phyloP scores from a whole-genome alignment of 768 basidiomycete species.

The Pulveroboletus ravenelii region DNA sequence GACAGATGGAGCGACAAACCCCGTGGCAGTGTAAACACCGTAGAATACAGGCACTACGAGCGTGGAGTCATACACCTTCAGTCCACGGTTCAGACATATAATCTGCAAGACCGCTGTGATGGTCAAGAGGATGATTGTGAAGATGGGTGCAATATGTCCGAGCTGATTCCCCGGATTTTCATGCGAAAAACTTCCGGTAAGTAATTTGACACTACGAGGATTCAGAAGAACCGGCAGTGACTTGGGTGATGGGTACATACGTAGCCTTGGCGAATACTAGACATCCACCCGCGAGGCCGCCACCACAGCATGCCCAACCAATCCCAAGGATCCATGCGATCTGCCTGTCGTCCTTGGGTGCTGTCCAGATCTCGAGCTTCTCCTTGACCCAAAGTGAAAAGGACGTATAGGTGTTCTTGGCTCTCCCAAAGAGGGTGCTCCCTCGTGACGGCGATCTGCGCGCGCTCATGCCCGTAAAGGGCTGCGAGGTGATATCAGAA shows the following conservation, averaged over 20 bases:
- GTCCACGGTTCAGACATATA: constrained; percentile 82
- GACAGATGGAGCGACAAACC: constrained; percentile 40
- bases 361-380: constrained; percentile 70
- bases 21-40: constrained; percentile 82
- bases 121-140: constrained; percentile 58
- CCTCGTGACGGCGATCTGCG: constrained; percentile 19
- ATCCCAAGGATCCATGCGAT: constrained; percentile 91
- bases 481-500: constrained; percentile 59
- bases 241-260: constrained; percentile 15
- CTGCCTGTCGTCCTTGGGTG: constrained; percentile 75
- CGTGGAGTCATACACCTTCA: constrained; percentile 88
- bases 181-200: constrained; percentile 72
- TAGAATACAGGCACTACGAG: constrained; percentile 94
- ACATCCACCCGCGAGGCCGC: constrained; percentile 83
- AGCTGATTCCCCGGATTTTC: constrained; percentile 86
- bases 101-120: constrained; percentile 86
- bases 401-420: constrained; percentile 40
- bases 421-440: constrained; percentile 29
- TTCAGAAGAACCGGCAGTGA: constrained; percentile 4
- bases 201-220: constrained; percentile 62
- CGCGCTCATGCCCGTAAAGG: constrained; percentile 41
- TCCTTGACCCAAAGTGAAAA: constrained; percentile 53
- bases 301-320: constrained; percentile 90
- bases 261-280: constrained; percentile 72
- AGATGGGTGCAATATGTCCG: constrained; percentile 73